Conservation (phyloP, 1,284 basidiomycete genomes). For the Tetrapyrgos nigripes region DNA sequence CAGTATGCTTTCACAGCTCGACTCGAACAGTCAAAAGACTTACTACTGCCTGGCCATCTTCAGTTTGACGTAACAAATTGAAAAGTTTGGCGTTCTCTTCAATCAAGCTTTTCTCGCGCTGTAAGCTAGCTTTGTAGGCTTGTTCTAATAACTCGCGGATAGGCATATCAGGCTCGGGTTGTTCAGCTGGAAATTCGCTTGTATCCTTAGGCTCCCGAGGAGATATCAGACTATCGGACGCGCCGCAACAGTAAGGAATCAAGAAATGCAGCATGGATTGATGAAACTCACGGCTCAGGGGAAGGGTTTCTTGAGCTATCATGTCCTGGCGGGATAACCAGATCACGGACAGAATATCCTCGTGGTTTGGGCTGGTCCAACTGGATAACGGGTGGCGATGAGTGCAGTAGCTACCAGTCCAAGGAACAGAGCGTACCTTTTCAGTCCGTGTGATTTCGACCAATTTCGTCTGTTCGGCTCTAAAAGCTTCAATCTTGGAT, state of each 20-base stretch:
- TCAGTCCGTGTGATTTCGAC: background rate
- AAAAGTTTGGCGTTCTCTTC: slow-evolving; percentile 19
- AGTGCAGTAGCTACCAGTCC: no score
- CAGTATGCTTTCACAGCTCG: background rate
- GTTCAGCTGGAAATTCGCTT: no score
- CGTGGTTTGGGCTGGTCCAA: background rate
- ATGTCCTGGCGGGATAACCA: background rate
- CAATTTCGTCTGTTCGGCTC: slow-evolving; percentile 26
- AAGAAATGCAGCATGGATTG: background rate
- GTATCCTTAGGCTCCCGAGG: no score
- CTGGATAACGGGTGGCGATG: background rate
- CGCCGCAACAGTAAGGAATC: no score
- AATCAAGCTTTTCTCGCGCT: slow-evolving; percentile 6
- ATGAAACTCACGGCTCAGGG: background rate
- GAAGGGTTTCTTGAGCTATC: background rate
- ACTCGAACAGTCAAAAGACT: no score
- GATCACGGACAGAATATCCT: background rate
- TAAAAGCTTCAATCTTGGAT: slow-evolving; percentile 28
- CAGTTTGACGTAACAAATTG: background rate
- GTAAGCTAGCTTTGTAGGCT: slow-evolving; percentile 6
- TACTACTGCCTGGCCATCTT: background rate
- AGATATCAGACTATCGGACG: slow-evolving; percentile 1
- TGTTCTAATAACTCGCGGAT: background rate
- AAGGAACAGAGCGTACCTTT: no score
- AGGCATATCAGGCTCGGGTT: background rate